Base-by-base conservation (phyloP, 306 rosid species). In the Quercus dentata region DNA sequence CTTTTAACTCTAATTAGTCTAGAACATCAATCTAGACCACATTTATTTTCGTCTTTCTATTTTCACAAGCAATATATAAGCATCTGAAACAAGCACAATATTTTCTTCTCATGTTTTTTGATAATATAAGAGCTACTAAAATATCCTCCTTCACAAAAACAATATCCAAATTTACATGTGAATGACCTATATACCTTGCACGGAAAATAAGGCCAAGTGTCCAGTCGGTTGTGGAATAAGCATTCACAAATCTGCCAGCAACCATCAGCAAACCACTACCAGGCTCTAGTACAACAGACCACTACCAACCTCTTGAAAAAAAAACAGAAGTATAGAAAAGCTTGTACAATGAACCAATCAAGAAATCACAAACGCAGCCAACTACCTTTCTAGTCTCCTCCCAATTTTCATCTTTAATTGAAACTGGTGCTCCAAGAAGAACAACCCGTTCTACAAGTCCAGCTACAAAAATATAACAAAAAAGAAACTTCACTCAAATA, bases 221-320 rank as follows among this genome's bases (percentile, higher is more conserved):
- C 93, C 96, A 89, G 38, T 91, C 96, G 76, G 78, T 83, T 23
- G 85, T 69, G 58, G 91, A 81, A 80, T 87, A 91, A 79, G 80
- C 88, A 61, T 89, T 91, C 74, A 91, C 87, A 86, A 91, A 91
- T 79, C 96, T 91, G 79, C 96, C 93, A 2, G 92, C 91, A 71
- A 87, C 96, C 86, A 89, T 88, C 93, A 84, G 87, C 69, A 74
- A 59, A 56, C 23, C 70, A 1, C 44, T 52, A 76, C 27, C 27
- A 77, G 1, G 27, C 58, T 57, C 52, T 30, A 15, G 46, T 64
- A 46, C 15, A 46, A 46, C 15, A 3, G 15, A 46, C 54, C 15
- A 46, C 13, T 46, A 46, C 70, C 31, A 14, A 31, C n/a, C 70
- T 13, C 44, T 64, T 17, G 21, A 5, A 30, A 64, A 17, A 13